Percentiles rank a stretch among this genome's conserved stretches.
Conservation (phyloP, 2,329 filamentous ascomycete genomes). For the Talaromyces sp. region DNA sequence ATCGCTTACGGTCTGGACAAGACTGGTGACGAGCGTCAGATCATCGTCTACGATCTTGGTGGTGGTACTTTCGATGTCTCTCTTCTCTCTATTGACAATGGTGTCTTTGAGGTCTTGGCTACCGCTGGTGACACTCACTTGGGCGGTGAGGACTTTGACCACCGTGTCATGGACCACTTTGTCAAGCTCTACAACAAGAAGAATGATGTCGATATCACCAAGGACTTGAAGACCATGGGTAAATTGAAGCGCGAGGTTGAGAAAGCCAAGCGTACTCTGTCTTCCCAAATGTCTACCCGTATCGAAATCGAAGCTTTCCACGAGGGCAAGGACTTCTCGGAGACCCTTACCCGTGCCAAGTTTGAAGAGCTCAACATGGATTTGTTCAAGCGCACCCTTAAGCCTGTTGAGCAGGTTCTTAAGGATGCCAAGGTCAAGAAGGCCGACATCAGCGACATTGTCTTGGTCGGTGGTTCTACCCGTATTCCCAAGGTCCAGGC, state of each 20-base stretch:
- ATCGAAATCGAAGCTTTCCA: slow-evolving; percentile 98
- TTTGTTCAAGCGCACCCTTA: slow-evolving; percentile 98
- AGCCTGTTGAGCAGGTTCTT: slow-evolving; percentile 97
- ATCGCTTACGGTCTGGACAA: slow-evolving; percentile 93
- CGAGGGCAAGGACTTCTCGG: slow-evolving; percentile 95
- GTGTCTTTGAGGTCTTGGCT: slow-evolving; percentile 91
- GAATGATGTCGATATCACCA: slow-evolving; percentile 85
- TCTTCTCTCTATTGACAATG: slow-evolving; percentile 84
- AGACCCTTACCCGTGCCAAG: slow-evolving; percentile 97
- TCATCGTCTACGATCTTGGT: slow-evolving; percentile 91
- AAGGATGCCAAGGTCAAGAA: slow-evolving; percentile 99
- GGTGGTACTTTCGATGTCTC: slow-evolving; percentile 95
- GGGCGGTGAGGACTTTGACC: slow-evolving; percentile 98
- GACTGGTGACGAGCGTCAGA: slow-evolving; percentile 78
- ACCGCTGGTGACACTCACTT: slow-evolving; percentile 96
- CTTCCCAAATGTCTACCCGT: slow-evolving; percentile 86
- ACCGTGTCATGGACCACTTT: slow-evolving; percentile 94
- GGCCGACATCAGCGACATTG: slow-evolving; percentile 90
- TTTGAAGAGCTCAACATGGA: slow-evolving; percentile 99
- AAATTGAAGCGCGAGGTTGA: slow-evolving; percentile 99
- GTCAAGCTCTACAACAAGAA: slow-evolving; percentile 99
- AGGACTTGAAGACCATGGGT: slow-evolving; percentile 96
- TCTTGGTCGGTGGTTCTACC: slow-evolving; percentile 96
- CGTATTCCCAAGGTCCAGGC: slow-evolving; percentile 97
- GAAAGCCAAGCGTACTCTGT: slow-evolving; percentile 98